Evolutionary conservation across 371 early-diverging fungal species (phyloP), one percentile per base, ranked within the genome.

Genomic region (Chytridiales sp.): DNA sequence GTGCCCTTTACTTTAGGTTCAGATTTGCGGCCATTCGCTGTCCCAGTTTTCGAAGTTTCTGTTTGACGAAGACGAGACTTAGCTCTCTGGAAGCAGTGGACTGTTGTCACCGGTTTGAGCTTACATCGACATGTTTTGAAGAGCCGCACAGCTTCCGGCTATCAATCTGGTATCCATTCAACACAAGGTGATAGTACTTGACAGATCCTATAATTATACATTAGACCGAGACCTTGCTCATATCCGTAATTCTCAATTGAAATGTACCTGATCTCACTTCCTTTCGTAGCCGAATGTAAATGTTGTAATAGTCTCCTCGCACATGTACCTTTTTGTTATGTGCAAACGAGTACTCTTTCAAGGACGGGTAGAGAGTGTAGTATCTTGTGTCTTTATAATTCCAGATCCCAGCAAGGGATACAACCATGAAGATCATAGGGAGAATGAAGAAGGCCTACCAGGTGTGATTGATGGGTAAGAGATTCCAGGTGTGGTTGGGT

Each of bases 101-200:
- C 17, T 19, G 8, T 32, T 6, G 19, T 21, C 13, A 21, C 47
- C 15, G 34, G 9, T 27, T 2, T 21, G 27, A 11, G 3, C 59
- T 47, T 26, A 64, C 69, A 30, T 68, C 69, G 4, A 61, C 15
- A 38, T 64, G 61, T 53, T 48, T 64, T 6, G 65, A 32, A 4
- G 59, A 43, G 6, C 64, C 62, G 21, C 61, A 61, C 17, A 69
- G 57, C 36, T 52, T 31, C 15, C 58, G 42, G 17, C 62, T 34
- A 39, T 69, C 69, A 39, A 69, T 69, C 47, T 69, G 61, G 38
- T 61, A 69, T 15, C 69, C 69, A 35, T 64, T 61, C 22, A 69
- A 44, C 4, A 69, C 55, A 1, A 69, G 50, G 34, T 67, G 62
- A 35, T 67, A 67, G 22, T 58, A 58, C 26, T 61, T 61, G 15